Evolutionary conservation across 2,329 filamentous ascomycete species (phyloP).

Genomic region (Alternaria solani): DNA sequence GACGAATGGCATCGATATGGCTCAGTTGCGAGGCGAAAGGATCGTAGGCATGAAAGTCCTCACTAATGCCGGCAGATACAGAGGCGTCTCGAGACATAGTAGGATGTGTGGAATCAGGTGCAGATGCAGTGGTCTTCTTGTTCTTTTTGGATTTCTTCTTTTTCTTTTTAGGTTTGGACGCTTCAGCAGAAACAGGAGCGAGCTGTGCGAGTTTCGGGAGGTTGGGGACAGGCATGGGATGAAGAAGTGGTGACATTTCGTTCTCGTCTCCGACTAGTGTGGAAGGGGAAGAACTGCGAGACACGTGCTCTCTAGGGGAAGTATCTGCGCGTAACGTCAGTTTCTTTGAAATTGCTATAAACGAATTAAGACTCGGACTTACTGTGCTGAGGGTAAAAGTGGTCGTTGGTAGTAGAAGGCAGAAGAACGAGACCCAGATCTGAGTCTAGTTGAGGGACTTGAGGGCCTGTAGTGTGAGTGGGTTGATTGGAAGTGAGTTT

Average conservation of each 20-base stretch:
- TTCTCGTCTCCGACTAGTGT: constrained; percentile 14
- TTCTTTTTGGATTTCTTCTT: constrained; percentile 43
- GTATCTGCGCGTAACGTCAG: not conserved
- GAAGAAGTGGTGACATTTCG: not conserved
- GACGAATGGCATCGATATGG: constrained; percentile 23
- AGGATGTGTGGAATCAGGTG: not conserved
- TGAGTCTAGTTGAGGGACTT: not conserved
- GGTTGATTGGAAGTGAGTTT: constrained; percentile 1
- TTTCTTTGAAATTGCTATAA: not conserved
- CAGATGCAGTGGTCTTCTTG: constrained; percentile 51
- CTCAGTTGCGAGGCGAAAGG: constrained; percentile 20
- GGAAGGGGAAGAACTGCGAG: constrained; percentile 8
- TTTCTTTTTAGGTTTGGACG: constrained; percentile 18
- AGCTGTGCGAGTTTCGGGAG: not conserved
- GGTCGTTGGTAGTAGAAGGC: not conserved
- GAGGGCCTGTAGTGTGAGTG: constrained; percentile 5
- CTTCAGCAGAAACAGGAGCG: not conserved
- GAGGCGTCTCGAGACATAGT: not conserved
- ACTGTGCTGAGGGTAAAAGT: constrained; percentile 1
- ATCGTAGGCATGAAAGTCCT: constrained; percentile 3
- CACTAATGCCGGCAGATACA: not conserved
- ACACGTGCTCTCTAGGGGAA: not conserved
- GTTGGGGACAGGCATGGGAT: constrained; percentile 1
- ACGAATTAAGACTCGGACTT: not conserved
- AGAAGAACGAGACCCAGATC: not conserved